Percentiles rank a stretch among this genome's conserved stretches.
phyloP scores from a whole-genome alignment of 2,329 filamentous ascomycete genomes.

The Calonectria leucothoes region DNA sequence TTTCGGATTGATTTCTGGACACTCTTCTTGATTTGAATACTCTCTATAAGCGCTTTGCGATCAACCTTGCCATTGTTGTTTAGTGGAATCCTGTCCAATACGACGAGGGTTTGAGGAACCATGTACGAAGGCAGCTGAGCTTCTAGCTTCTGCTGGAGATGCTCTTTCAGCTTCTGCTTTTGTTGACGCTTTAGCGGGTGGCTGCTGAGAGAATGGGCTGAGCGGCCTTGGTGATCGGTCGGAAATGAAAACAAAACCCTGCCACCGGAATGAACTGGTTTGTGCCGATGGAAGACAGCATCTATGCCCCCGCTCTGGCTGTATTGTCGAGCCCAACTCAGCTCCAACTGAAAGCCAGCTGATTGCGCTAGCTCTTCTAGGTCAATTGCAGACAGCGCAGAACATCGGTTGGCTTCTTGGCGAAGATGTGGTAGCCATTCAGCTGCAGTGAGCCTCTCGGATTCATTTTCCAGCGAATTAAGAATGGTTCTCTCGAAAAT shows the following conservation, averaged over 20 bases:
- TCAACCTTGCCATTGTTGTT: neutral
- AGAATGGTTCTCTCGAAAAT: neutral
- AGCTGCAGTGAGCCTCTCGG: neutral
- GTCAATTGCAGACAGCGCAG: conserved; percentile 28
- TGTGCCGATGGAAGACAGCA: conserved; percentile 50
- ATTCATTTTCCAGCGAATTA: conserved; percentile 27
- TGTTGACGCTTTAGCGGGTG: neutral
- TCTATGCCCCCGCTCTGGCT: conserved; percentile 41
- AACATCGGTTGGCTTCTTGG: neutral
- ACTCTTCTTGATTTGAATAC: neutral
- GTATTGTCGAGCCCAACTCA: conserved; percentile 56
- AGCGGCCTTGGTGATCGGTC: conserved; percentile 10
- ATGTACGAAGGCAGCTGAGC: conserved; percentile 39
- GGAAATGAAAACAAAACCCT: conserved; percentile 39
- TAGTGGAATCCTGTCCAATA: conserved; percentile 40
- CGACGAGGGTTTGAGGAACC: conserved; percentile 35
- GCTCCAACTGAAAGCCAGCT: conserved; percentile 58
- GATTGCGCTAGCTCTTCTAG: conserved; percentile 37
- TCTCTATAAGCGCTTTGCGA: neutral
- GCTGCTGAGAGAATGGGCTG: neutral
- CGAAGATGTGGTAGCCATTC: conserved; percentile 23
- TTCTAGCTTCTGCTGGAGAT: neutral
- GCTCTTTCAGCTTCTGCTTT: neutral
- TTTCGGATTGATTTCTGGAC: neutral
- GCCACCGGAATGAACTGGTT: conserved; percentile 15